A percentile compares a stretch with the other conserved stretches of the same genome.
These are phyloP conservation scores for Stagonosporopsis cucurbitacearum DNA, from an alignment of 2,329 filamentous ascomycete genomes.

Conservation along the genomic window DNA sequence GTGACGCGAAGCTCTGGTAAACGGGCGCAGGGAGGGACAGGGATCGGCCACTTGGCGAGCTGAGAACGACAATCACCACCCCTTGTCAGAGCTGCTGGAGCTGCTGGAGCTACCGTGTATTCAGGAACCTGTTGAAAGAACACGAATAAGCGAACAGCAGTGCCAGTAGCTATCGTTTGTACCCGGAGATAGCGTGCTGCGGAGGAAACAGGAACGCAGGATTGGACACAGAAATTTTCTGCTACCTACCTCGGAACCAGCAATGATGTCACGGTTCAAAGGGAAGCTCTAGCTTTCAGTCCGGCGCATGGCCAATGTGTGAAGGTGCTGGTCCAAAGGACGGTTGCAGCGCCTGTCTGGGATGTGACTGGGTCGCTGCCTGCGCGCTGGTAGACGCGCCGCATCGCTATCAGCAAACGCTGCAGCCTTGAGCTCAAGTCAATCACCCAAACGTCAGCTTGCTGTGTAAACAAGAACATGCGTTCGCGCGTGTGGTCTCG, in stretches of 20 bases:
- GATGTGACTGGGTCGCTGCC: conserved; percentile 5
- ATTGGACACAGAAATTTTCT: conserved; percentile 22
- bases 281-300: conserved; percentile 22
- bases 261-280: conserved; percentile 40
- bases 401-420: conserved; percentile 1
- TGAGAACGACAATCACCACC: conserved; percentile 28
- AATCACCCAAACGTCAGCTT: conserved; percentile 5
- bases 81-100: conserved; percentile 21
- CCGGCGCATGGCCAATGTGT: conserved; percentile 13
- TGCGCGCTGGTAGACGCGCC: background rate
- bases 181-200: conserved; percentile 7
- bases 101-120: too few species aligned
- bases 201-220: conserved; percentile 19
- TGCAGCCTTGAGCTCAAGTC: conserved; percentile 9
- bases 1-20: conserved; percentile 41
- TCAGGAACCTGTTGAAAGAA: conserved; percentile 17
- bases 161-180: conserved; percentile 14
- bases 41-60: conserved; percentile 26
- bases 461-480: conserved; percentile 29
- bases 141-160: conserved; percentile 21
- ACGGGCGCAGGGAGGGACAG: conserved; percentile 24
- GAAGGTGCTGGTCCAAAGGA: conserved; percentile 8
- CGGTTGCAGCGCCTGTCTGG: conserved; percentile 14
- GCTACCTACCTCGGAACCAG: conserved; percentile 34
- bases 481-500: conserved; percentile 32